These are phyloP conservation scores for Paramecium octaurelia DNA, from an alignment of 73 alveolate genomes.

Conservation along the genomic window DNA sequence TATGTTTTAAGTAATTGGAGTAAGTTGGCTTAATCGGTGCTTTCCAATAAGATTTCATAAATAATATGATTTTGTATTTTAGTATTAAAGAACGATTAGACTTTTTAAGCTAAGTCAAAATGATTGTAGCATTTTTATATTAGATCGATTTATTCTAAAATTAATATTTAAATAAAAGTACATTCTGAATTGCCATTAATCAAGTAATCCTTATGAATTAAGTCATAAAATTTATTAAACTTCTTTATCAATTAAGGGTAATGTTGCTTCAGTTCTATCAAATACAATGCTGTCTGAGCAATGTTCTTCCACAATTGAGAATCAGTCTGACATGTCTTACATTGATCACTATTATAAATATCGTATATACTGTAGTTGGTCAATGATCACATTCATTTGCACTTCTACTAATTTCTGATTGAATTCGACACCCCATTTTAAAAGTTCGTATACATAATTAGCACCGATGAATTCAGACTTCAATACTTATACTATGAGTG, in stretches of 20 bases:
- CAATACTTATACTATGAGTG: background rate
- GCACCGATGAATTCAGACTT: conserved; percentile 2
- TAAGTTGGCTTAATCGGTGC: background rate
- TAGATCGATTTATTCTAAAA: background rate
- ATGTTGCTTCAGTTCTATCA: background rate
- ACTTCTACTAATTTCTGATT: background rate
- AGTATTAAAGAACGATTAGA: background rate
- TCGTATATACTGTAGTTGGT: background rate
- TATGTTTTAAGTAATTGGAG: background rate
- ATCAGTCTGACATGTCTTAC: background rate
- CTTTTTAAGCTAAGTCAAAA: background rate
- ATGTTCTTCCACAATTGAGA: background rate
- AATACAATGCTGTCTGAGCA: background rate
- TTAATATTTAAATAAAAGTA: background rate
- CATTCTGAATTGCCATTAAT: background rate
- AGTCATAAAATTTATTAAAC: background rate
- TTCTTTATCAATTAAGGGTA: background rate
- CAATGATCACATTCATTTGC: background rate
- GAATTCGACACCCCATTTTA: background rate
- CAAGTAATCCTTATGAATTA: background rate
- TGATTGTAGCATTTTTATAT: background rate
- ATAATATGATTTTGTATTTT: background rate
- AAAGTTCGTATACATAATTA: background rate
- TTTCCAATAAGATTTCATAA: background rate
- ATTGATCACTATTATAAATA: background rate